phyloP scores from a whole-genome alignment of 352 stramenopile genomes.

The Phytophthora europaea region DNA sequence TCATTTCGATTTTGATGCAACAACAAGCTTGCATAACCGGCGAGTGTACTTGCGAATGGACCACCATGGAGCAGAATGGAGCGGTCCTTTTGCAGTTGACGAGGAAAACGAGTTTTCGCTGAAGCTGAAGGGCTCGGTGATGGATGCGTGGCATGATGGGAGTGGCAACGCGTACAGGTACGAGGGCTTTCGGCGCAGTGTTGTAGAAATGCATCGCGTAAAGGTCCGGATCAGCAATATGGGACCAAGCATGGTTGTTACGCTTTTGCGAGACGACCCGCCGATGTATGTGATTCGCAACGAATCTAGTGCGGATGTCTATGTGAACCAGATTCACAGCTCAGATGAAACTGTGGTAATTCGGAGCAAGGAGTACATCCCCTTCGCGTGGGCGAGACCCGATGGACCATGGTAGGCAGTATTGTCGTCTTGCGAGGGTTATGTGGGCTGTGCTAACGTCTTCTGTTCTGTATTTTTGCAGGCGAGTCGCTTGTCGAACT shows the following conservation, averaged over 20 bases:
- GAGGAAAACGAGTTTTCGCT: constrained; percentile 91
- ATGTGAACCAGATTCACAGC: constrained; percentile 74
- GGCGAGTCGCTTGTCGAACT: constrained; percentile 77
- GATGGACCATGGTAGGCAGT: constrained; percentile 71
- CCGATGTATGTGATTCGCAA: constrained; percentile 91
- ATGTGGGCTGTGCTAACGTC: neutral
- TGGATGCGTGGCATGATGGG: constrained; percentile 56
- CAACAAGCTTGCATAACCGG: constrained; percentile 59
- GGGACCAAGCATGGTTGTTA: constrained; percentile 86
- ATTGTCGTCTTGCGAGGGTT: neutral
- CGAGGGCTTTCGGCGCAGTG: constrained; percentile 56
- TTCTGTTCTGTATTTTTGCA: constrained; percentile 32
- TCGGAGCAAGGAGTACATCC: constrained; percentile 75
- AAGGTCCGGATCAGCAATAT: constrained; percentile 83
- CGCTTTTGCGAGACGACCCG: constrained; percentile 76
- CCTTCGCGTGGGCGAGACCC: constrained; percentile 86
- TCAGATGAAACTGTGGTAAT: constrained; percentile 76
- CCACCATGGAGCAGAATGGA: constrained; percentile 81
- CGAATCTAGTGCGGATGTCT: constrained; percentile 79
- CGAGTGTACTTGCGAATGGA: constrained; percentile 84
- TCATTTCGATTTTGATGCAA: constrained; percentile 81
- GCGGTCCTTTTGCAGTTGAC: constrained; percentile 80
- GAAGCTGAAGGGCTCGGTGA: constrained; percentile 72
- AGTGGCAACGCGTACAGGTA: constrained; percentile 46
- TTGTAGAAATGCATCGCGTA: constrained; percentile 67